Evolutionary conservation across 1,139 yeast genomes (phyloP), one percentile per base, ranked within the genome.

Genomic region (Kodamaea alishanica): DNA sequence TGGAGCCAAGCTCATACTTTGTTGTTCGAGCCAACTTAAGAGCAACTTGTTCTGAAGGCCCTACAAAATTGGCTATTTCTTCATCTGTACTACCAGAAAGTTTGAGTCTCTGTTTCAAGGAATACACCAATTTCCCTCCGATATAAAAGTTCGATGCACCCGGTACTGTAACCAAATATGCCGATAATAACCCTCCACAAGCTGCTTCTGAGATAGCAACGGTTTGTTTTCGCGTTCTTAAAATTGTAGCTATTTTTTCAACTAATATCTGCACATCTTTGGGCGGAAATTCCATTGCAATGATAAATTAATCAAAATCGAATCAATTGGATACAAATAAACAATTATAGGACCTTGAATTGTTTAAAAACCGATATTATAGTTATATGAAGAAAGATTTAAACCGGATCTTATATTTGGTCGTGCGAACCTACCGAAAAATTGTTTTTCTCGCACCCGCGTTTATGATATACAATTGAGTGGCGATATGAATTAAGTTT

Each of bases 151-250:
- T 67, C 8, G 92, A 83, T 0, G 96, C 96, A 3, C 96, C 95
- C 0, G 95, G 90, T 2, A 84, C 79, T 1, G 92, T 75, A 6
- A 87, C 88, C 29, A 87, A 58, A 52, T 84, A 86, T 1, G 95
- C 86, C 5, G 94, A 82, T 7, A 87, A 65, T 24, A 87, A 70
- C 0, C 96, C 96, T 7, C 96, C 96, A 60, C 96, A 87, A 0
- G 95, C 95, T 7, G 94, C 89, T 55, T 87, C 96, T 4, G 90
- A 80, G 3, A 85, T 81, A 1, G 94, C 85, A 32, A 87, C 64
- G 0, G 95, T 84, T 54, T 81, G 81, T 6, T 71, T 62, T 20
- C 80, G 65, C 9, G 60, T 55, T 25, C 76, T 61, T 30, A 86
- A 68, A 8, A 80, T 65, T 30, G 58, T 59, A 0, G 94, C 82